Percentiles rank a stretch among this genome's conserved stretches.
These are phyloP conservation scores for Stramenopiles sp. DNA, from an alignment of 352 stramenopile species.

Conservation along the genomic window DNA sequence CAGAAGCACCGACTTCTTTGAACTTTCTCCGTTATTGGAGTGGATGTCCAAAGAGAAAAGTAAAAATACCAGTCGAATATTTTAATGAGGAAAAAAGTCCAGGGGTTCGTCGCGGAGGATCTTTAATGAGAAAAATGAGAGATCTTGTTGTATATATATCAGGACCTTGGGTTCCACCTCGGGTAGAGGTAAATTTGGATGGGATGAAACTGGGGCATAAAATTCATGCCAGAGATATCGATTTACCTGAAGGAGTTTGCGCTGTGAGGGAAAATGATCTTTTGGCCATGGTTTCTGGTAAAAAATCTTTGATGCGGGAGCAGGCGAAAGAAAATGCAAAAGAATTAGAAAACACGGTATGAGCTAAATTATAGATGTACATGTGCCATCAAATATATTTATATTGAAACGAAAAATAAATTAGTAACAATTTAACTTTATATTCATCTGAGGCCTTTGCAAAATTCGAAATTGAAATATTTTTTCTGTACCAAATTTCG, in stretches of 20 bases:
- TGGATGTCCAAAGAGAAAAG: neutral
- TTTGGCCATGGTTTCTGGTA: too few species aligned
- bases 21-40: slow-evolving; percentile 4
- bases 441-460: too few species aligned
- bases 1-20: neutral
- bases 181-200: slow-evolving; percentile 6
- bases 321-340: too few species aligned
- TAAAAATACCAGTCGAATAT: neutral
- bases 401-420: too few species aligned
- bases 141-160: slow-evolving; percentile 7
- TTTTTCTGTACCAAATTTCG: too few species aligned
- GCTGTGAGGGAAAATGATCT: too few species aligned
- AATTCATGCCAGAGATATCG: slow-evolving; percentile 7
- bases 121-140: neutral
- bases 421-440: too few species aligned
- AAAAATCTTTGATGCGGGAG: too few species aligned
- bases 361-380: too few species aligned
- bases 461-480: too few species aligned
- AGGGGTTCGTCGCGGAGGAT: neutral
- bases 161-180: neutral
- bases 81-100: slow-evolving; percentile 10
- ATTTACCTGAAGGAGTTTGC: slow-evolving; percentile 9
- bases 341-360: too few species aligned
- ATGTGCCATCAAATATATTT: too few species aligned
- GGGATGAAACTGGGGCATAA: slow-evolving; percentile 9